Conservation (phyloP, 148 eudicot species). For the Diospyros kaki region DNA sequence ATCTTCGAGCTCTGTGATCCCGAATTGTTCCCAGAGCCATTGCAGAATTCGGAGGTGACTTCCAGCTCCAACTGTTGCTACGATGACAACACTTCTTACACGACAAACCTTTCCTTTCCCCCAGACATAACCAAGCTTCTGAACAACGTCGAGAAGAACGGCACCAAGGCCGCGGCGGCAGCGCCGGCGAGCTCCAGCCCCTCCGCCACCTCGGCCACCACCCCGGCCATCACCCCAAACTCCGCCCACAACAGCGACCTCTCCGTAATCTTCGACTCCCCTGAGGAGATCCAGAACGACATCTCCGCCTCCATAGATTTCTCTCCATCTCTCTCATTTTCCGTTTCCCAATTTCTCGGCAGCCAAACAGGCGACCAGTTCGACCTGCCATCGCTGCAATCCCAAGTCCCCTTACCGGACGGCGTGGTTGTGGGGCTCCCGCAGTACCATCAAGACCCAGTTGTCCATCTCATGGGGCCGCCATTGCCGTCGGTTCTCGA, state of each 20-base stretch:
- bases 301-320: slow-evolving; percentile 61
- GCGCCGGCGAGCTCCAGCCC: slow-evolving; percentile 9
- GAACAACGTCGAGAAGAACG: slow-evolving; percentile 6
- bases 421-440: slow-evolving; percentile 17
- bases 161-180: slow-evolving; percentile 3
- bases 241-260: slow-evolving; percentile 17
- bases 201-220: slow-evolving; percentile 18
- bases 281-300: slow-evolving; percentile 46
- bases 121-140: slow-evolving; percentile 23
- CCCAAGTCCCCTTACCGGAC: slow-evolving; percentile 23
- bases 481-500: slow-evolving; percentile 42
- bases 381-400: slow-evolving; percentile 29
- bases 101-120: slow-evolving; percentile 31
- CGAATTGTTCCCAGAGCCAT: slow-evolving; percentile 52
- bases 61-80: slow-evolving; percentile 60
- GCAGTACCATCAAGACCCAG: slow-evolving; percentile 23
- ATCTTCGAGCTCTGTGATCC: slow-evolving; percentile 58
- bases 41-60: slow-evolving; percentile 61
- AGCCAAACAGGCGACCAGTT: slow-evolving; percentile 32
- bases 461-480: slow-evolving; percentile 39
- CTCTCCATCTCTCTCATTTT: slow-evolving; percentile 38
- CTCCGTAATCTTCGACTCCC: slow-evolving; percentile 52
- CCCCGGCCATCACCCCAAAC: slow-evolving; percentile 8
- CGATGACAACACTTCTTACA: slow-evolving; percentile 50
- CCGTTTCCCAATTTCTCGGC: slow-evolving; percentile 26